Base-by-base conservation (phyloP, 2,329 filamentous ascomycete genomes). In the Parascedosporium putredinis region DNA sequence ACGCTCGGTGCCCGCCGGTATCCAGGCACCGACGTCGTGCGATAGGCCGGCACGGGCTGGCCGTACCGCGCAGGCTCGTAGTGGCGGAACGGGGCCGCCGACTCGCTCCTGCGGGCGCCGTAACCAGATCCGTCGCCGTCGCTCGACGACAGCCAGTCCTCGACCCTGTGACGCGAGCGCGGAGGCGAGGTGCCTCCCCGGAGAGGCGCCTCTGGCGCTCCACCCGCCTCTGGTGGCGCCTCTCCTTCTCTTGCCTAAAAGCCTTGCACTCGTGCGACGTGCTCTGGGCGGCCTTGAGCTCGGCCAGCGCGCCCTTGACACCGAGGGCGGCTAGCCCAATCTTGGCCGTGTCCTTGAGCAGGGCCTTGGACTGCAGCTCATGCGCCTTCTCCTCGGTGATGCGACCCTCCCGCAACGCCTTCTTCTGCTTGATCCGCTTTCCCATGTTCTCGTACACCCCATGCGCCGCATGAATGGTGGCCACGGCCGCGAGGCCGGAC, bases 401-500 rank as follows among this genome's bases (percentile, higher is more conserved):
- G n/a, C 67, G 66, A 24, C 76, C 77, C 56, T 79, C 69, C 42
- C 64, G 67, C 49, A 80, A 74, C 38, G 76, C 76, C 58, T 68
- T 74, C 51, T 75, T 70, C 52, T 76, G 69, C 53, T 66, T 64
- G 36, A 73, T 69, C 52, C 75, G 70, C 65, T 76, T 76, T 61
- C 77, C 73, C 72, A 79, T 71, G 62, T 74, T 79, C 58, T 72
- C 65, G 60, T 79, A 80, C 58, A 80, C 73, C 55, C 67, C 75
- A 59, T 80, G 71, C 56, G 73, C 75, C 55, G 77, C 77, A 62
- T 80, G 76, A 57, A 81, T 78, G 56, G 75, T 79, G 59, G 77
- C 76, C 54, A 79, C 73, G 48, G 74, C 69, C 49, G 77, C 77
- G 51, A 80, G 64, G 44, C 75, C 76, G 6, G 75, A 73, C 49